These are phyloP conservation scores for Ramaria sp. DNA, from an alignment of 768 basidiomycete species.

Conservation along the genomic window DNA sequence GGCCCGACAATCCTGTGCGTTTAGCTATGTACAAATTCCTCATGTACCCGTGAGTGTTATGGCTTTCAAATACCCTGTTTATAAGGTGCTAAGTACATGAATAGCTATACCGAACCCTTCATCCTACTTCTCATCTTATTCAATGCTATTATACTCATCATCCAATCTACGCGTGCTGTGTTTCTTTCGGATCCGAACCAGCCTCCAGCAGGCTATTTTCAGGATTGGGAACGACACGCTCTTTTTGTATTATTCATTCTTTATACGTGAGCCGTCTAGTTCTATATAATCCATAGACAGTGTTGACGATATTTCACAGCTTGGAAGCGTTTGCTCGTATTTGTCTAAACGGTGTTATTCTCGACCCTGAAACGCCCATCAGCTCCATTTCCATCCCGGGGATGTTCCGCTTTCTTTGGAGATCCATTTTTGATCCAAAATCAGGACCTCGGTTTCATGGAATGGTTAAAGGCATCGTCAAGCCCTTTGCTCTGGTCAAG, in stretches of 20 bases:
- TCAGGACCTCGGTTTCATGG: slow-evolving; percentile 2
- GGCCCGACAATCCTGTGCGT: slow-evolving; percentile 55
- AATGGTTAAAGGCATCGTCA: slow-evolving; percentile 5
- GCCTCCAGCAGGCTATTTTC: slow-evolving; percentile 59
- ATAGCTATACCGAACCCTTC: slow-evolving; percentile 76
- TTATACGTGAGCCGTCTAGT: slow-evolving; percentile 60
- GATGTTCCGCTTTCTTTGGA: not conserved
- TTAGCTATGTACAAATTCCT: slow-evolving; percentile 56
- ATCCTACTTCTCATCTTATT: slow-evolving; percentile 77
- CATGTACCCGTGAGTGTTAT: slow-evolving; percentile 50
- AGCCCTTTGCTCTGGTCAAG: slow-evolving; percentile 9
- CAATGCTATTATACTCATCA: slow-evolving; percentile 71
- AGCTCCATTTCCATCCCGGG: slow-evolving; percentile 3
- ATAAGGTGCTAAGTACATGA: not conserved
- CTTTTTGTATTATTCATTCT: slow-evolving; percentile 76
- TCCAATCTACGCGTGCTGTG: slow-evolving; percentile 60
- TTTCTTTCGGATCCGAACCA: slow-evolving; percentile 26
- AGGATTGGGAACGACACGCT: slow-evolving; percentile 78
- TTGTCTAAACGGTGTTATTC: slow-evolving; percentile 76
- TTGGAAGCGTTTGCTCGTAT: slow-evolving; percentile 83
- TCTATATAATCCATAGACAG: not conserved
- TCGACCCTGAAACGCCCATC: slow-evolving; percentile 67
- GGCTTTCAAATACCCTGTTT: not conserved
- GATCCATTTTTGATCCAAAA: not conserved
- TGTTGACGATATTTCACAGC: slow-evolving; percentile 26